Conservation (phyloP, 1,284 basidiomycete species). For the Trichosporon coremiiforme region DNA sequence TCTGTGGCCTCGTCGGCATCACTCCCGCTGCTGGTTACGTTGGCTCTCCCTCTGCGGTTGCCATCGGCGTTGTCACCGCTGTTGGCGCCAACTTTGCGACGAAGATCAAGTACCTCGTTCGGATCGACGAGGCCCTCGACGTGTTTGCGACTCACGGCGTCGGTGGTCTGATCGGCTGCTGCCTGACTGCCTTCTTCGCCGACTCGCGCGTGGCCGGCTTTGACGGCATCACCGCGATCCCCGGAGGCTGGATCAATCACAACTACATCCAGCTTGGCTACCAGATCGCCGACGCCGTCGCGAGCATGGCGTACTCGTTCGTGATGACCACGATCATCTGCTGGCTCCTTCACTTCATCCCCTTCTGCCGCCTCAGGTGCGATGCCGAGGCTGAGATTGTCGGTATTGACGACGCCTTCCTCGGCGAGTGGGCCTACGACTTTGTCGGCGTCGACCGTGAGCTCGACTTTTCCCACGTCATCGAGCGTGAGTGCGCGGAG, state of each 20-base stretch:
- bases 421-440: conserved; percentile 94
- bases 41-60: conserved; percentile 75
- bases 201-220: conserved; percentile 79
- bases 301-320: conserved; percentile 78
- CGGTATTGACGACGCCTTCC: conserved; percentile 89
- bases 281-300: conserved; percentile 61
- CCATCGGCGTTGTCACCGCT: conserved; percentile 82
- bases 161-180: conserved; percentile 76
- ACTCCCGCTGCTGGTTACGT: conserved; percentile 90
- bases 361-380: conserved; percentile 75
- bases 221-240: conserved; percentile 73
- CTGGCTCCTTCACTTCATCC: conserved; percentile 91
- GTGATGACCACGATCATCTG: conserved; percentile 82
- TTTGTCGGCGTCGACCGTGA: conserved; percentile 68
- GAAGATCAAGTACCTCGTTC: conserved; percentile 70
- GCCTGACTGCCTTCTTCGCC: conserved; percentile 77
- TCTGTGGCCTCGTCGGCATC: conserved; percentile 79
- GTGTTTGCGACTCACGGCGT: conserved; percentile 87
- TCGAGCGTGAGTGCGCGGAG: not conserved
- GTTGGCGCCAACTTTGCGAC: conserved; percentile 93
- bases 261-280: conserved; percentile 72
- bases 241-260: conserved; percentile 89
- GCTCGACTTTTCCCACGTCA: conserved; percentile 45
- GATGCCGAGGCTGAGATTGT: conserved; percentile 84
- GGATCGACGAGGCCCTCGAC: conserved; percentile 70